A percentile compares a stretch with the other conserved stretches of the same genome.
phyloP scores from a whole-genome alignment of 2,329 filamentous ascomycete species.

The Fusarium sp. region DNA sequence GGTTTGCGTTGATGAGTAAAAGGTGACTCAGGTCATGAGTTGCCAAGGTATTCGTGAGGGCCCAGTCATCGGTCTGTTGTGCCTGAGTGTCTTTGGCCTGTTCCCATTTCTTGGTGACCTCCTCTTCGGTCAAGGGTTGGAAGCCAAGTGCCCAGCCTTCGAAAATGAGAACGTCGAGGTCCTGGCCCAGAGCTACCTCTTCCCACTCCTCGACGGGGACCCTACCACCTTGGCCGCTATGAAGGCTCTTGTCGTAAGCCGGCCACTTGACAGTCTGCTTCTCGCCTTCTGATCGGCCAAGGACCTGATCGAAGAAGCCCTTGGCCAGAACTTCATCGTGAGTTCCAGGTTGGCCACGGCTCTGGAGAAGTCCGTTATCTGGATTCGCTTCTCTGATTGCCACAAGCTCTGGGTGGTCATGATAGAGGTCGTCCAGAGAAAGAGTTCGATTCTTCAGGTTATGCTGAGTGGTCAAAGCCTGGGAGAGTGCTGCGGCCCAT shows the following conservation, averaged over 20 bases:
- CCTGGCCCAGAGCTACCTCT: constrained; percentile 14
- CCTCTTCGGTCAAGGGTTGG: constrained; percentile 25
- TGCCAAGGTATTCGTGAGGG: constrained; percentile 30
- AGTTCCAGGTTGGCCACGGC: constrained; percentile 42
- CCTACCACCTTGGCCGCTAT: constrained; percentile 40
- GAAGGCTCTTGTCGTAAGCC: constrained; percentile 43
- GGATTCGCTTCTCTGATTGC: constrained; percentile 36
- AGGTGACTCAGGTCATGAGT: constrained; percentile 37
- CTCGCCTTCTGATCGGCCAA: background rate
- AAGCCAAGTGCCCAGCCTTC: constrained; percentile 47
- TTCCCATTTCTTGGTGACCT: constrained; percentile 37
- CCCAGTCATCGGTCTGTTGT: constrained; percentile 13
- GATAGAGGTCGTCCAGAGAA: constrained; percentile 43
- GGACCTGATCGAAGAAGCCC: constrained; percentile 29
- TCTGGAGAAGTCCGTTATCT: constrained; percentile 35
- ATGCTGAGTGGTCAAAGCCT: constrained; percentile 26
- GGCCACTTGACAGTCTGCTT: constrained; percentile 34
- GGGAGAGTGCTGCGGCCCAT: constrained; percentile 43
- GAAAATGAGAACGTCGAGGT: constrained; percentile 43
- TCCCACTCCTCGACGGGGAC: constrained; percentile 36
- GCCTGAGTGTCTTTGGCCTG: constrained; percentile 7
- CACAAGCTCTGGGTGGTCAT: constrained; percentile 35
- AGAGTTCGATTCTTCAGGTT: constrained; percentile 34
- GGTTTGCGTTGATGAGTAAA: constrained; percentile 40
- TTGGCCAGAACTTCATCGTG: constrained; percentile 35